Evolutionary conservation across 169 alveolate species (phyloP).

Genomic region (Eimeria brunetti): DNA sequence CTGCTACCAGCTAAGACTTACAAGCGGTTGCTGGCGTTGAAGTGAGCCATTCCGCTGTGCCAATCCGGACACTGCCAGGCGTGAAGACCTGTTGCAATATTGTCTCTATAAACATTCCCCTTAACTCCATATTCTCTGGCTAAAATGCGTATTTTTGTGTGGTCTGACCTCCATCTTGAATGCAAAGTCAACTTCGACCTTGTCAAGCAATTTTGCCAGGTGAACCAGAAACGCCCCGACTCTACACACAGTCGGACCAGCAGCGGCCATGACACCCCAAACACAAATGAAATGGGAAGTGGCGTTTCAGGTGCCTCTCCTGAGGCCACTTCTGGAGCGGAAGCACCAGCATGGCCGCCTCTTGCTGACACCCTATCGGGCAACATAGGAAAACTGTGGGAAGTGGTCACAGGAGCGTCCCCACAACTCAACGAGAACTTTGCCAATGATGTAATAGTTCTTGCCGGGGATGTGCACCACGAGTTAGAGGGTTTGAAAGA

Average conservation of each 20-base stretch:
- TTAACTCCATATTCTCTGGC: neutral
- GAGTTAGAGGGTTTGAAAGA: slow-evolving; percentile 61
- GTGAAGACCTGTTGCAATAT: neutral
- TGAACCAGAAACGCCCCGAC: slow-evolving; percentile 13
- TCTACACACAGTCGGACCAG: neutral
- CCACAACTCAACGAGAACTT: slow-evolving; percentile 30
- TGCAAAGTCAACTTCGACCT: slow-evolving; percentile 39
- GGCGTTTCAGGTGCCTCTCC: neutral
- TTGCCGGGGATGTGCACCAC: slow-evolving; percentile 68
- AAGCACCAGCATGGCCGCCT: neutral
- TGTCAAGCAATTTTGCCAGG: slow-evolving; percentile 58
- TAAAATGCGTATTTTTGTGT: slow-evolving; percentile 59
- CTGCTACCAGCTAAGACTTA: neutral
- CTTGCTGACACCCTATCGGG: neutral
- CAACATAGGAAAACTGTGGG: slow-evolving; percentile 55
- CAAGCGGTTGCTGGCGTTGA: neutral
- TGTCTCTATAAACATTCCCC: neutral
- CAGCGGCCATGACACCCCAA: neutral
- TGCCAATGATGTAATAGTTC: slow-evolving; percentile 45
- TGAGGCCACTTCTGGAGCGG: neutral
- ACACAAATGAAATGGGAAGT: neutral
- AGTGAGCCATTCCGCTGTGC: neutral
- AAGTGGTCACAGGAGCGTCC: neutral
- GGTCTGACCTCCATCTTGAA: slow-evolving; percentile 75
- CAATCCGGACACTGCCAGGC: neutral